Percentiles rank a stretch among this genome's conserved stretches.
Conservation (phyloP, 2,329 filamentous ascomycete species). For the Colletotrichum australisinense region DNA sequence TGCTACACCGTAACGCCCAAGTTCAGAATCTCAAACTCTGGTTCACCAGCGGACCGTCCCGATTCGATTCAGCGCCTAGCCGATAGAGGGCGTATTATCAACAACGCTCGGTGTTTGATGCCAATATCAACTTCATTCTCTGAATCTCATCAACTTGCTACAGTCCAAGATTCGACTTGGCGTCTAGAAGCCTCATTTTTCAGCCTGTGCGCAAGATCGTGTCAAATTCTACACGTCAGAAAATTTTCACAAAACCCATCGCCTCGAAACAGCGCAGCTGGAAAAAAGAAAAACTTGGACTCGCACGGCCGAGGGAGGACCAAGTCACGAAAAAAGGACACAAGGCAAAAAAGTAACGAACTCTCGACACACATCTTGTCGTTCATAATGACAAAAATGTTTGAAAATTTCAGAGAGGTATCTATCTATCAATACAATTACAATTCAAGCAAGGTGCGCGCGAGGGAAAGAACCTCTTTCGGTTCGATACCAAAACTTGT, state of each 20-base stretch:
- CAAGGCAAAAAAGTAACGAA: constrained; percentile 14
- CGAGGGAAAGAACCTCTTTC: not conserved
- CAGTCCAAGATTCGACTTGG: constrained; percentile 1
- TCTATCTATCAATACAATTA: constrained; percentile 26
- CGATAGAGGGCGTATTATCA: too few species aligned
- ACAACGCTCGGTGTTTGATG: not conserved
- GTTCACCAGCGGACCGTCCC: not conserved
- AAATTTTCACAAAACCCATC: not conserved
- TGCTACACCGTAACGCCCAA: too few species aligned
- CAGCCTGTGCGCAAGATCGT: not conserved
- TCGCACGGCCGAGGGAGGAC: constrained; percentile 10
- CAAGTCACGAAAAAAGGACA: not conserved
- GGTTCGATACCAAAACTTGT: not conserved
- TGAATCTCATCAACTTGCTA: constrained; percentile 5
- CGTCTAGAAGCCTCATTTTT: not conserved
- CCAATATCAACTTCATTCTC: not conserved
- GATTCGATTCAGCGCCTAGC: not conserved
- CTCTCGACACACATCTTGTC: not conserved
- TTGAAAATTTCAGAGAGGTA: constrained; percentile 11
- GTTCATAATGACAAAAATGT: not conserved
- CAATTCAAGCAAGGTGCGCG: constrained; percentile 2
- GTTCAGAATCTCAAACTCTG: not conserved
- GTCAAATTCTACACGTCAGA: constrained; percentile 1
- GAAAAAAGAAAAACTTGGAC: constrained; percentile 17
- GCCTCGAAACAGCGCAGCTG: constrained; percentile 15